Percentiles rank a stretch among this genome's conserved stretches.
Conservation (phyloP, 2,329 filamentous ascomycete genomes). For the Claviceps arundinis region DNA sequence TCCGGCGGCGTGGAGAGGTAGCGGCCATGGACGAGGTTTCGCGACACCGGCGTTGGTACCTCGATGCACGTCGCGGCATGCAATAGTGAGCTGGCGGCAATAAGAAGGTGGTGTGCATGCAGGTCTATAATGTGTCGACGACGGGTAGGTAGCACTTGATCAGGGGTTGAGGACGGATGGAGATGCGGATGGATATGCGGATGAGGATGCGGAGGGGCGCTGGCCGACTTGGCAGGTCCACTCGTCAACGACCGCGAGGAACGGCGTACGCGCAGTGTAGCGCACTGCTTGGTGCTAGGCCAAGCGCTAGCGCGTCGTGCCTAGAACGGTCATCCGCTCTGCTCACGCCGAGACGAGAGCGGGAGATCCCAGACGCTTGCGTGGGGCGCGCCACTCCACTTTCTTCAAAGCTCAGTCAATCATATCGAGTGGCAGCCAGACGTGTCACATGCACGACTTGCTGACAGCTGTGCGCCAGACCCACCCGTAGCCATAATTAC, state of each 20-base stretch:
- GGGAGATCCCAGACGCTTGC: too few species aligned
- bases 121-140: background rate
- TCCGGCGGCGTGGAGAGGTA: background rate
- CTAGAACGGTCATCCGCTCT: too few species aligned
- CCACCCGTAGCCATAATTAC: background rate
- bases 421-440: too few species aligned
- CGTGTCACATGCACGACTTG: too few species aligned
- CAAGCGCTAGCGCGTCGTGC: too few species aligned
- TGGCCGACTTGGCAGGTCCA: background rate
- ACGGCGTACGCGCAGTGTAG: too few species aligned
- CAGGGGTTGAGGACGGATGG: background rate
- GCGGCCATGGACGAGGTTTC: constrained; percentile 16
- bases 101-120: background rate
- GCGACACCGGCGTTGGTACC: constrained; percentile 27
- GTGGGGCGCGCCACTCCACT: too few species aligned
- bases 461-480: background rate
- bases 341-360: too few species aligned
- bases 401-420: too few species aligned
- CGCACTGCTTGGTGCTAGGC: too few species aligned
- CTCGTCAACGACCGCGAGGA: too few species aligned
- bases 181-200: background rate
- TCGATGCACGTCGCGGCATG: constrained; percentile 36
- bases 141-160: background rate
- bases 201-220: background rate
- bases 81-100: background rate